phyloP scores from a whole-genome alignment of 2,329 filamentous ascomycete genomes.

The Cytospora mali region DNA sequence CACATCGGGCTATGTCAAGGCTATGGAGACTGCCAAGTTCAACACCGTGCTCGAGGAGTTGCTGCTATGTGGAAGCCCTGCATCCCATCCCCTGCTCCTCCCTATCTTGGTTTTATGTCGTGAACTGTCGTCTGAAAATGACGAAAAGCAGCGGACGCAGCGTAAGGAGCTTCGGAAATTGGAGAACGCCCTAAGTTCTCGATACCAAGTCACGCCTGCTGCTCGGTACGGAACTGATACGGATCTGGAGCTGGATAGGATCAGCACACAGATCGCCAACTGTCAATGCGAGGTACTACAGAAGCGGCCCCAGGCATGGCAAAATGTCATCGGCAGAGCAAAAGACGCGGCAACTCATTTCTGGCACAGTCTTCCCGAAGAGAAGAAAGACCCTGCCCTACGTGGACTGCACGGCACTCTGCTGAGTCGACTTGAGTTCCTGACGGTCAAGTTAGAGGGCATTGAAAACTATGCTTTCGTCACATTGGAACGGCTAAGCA shows the following conservation, averaged over 20 bases:
- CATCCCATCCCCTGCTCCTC: slow-evolving; percentile 38
- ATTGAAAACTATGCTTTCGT: slow-evolving; percentile 41
- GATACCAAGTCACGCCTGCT: slow-evolving; percentile 33
- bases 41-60: slow-evolving; percentile 34
- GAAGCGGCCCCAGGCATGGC: slow-evolving; percentile 39
- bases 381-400: slow-evolving; percentile 23
- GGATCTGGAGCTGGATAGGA: slow-evolving; percentile 35
- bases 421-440: slow-evolving; percentile 37
- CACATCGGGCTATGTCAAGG: slow-evolving; percentile 40
- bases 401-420: slow-evolving; percentile 35
- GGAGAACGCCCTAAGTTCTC: slow-evolving; percentile 35
- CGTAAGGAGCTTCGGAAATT: slow-evolving; percentile 36
- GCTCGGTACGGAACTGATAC: slow-evolving; percentile 28
- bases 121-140: slow-evolving; percentile 34
- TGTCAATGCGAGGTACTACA: slow-evolving; percentile 38
- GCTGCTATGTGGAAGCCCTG: slow-evolving; percentile 33
- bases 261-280: slow-evolving; percentile 37
- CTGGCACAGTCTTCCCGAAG: slow-evolving; percentile 20
- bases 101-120: slow-evolving; percentile 37
- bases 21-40: slow-evolving; percentile 34
- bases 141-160: slow-evolving; percentile 35
- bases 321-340: slow-evolving; percentile 33
- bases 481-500: slow-evolving; percentile 38
- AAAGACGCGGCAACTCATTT: slow-evolving; percentile 31
- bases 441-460: slow-evolving; percentile 39